phyloP scores from a whole-genome alignment of 768 basidiomycete genomes.

The Lyophyllum atratum region DNA sequence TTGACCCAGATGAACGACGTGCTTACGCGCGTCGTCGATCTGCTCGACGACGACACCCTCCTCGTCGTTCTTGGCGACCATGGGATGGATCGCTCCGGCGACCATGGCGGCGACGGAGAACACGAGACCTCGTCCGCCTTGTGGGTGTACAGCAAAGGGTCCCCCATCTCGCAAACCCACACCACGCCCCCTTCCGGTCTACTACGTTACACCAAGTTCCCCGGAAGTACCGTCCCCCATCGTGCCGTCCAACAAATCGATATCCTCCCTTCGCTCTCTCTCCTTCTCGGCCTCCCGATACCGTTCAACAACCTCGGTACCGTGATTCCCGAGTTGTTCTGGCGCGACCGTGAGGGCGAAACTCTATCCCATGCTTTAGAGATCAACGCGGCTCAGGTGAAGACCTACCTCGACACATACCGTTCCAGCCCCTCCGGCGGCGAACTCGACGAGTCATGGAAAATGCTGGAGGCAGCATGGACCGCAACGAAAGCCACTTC shows the following conservation, averaged over 20 bases:
- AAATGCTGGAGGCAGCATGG: conserved; percentile 50
- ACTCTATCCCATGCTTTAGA: conserved; percentile 61
- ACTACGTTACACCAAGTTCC: conserved; percentile 58
- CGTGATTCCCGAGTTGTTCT: conserved; percentile 91
- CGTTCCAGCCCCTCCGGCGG: conserved; percentile 66
- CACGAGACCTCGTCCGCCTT: conserved; percentile 84
- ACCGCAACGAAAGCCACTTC: conserved; percentile 26
- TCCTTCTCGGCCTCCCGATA: conserved; percentile 90
- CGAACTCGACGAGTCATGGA: conserved; percentile 74
- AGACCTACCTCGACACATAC: conserved; percentile 76
- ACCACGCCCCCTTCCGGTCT: conserved; percentile 48
- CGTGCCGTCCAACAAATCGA: conserved; percentile 91
- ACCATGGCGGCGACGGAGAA: conserved; percentile 90
- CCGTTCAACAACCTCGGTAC: conserved; percentile 95
- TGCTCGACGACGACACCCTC: conserved; percentile 84
- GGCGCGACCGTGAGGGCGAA: conserved; percentile 41
- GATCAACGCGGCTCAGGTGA: conserved; percentile 76
- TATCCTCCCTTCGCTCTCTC: conserved; percentile 83
- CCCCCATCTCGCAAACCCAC: conserved; percentile 40
- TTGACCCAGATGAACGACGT: conserved; percentile 87
- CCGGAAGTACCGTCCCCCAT: conserved; percentile 51
- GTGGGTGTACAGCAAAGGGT: conserved; percentile 91
- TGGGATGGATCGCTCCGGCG: conserved; percentile 93
- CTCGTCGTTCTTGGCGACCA: conserved; percentile 94
- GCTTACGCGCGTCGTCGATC: conserved; percentile 67